These are phyloP conservation scores for Hura crepitans DNA, from an alignment of 441 rosid species.

Conservation along the genomic window DNA sequence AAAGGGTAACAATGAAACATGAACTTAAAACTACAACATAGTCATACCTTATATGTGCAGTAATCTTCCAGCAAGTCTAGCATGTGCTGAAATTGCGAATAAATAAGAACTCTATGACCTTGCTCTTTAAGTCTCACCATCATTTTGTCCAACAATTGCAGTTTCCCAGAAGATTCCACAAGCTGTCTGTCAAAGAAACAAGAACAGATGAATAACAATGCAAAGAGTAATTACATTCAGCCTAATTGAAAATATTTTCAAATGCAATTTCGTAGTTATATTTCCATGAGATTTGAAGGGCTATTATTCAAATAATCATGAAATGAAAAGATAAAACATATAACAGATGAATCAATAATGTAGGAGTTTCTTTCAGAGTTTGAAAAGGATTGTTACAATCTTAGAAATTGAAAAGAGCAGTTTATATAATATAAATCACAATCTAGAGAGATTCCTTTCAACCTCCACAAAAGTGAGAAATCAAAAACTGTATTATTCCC, in stretches of 20 bases:
- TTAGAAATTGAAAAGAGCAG: no score
- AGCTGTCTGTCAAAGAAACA: constrained; percentile 53
- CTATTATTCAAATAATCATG: neutral
- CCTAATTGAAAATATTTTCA: neutral
- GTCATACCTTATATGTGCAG: constrained; percentile 62
- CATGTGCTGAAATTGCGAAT: constrained; percentile 98
- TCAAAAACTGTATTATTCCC: no score
- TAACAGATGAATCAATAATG: constrained; percentile 1
- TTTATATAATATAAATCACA: neutral
- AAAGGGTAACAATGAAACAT: constrained; percentile 13
- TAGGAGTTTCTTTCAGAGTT: neutral
- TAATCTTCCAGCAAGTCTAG: constrained; percentile 96
- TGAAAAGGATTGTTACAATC: neutral
- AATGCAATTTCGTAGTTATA: neutral
- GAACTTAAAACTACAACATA: constrained; percentile 12
- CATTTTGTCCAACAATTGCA: constrained; percentile 90
- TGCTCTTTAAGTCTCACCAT: constrained; percentile 95
- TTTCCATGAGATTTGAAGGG: neutral
- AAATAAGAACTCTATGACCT: constrained; percentile 96
- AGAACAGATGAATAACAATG: no score
- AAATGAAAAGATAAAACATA: constrained; percentile 4
- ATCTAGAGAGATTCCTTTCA: no score
- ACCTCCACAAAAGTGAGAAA: neutral
- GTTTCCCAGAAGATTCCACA: constrained; percentile 82
- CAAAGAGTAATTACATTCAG: neutral